phyloP scores from a whole-genome alignment of 768 basidiomycete species.

The Xanthoconium purpureum region DNA sequence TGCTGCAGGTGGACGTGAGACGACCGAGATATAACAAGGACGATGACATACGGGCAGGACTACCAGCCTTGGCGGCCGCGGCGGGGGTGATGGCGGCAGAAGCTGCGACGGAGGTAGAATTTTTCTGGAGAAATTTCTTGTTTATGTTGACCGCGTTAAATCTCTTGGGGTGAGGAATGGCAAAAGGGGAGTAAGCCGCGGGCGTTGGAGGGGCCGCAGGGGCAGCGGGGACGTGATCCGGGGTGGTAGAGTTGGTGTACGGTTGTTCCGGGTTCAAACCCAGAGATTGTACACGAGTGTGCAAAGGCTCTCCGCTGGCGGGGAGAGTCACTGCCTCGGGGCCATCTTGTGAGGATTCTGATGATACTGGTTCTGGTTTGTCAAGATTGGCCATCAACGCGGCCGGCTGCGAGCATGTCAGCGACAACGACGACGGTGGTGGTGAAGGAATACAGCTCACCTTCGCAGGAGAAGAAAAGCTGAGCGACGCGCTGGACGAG shows the following conservation, averaged over 20 bases:
- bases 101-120: slow-evolving; percentile 52
- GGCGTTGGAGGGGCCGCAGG: slow-evolving; percentile 6
- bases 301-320: neutral
- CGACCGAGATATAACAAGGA: neutral
- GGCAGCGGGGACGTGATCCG: slow-evolving; percentile 17
- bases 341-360: slow-evolving; percentile 26
- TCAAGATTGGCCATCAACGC: slow-evolving; percentile 71
- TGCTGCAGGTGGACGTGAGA: slow-evolving; percentile 38
- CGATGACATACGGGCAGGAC: slow-evolving; percentile 48
- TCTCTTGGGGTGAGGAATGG: slow-evolving; percentile 66
- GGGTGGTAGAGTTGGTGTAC: slow-evolving; percentile 8
- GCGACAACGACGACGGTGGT: neutral
- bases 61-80: slow-evolving; percentile 46
- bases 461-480: neutral
- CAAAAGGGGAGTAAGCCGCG: slow-evolving; percentile 19
- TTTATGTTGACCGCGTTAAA: slow-evolving; percentile 91
- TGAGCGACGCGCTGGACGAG: slow-evolving; percentile 2
- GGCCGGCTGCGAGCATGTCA: slow-evolving; percentile 35
- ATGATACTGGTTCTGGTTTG: slow-evolving; percentile 40
- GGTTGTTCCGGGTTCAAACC: slow-evolving; percentile 9
- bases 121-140: slow-evolving; percentile 95
- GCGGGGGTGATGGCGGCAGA: slow-evolving; percentile 43
- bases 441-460: neutral
- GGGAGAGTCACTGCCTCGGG: slow-evolving; percentile 5
- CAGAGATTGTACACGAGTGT: slow-evolving; percentile 19